phyloP scores from a whole-genome alignment of 116 monocot genomes.

The Trichopus zeylanicus region DNA sequence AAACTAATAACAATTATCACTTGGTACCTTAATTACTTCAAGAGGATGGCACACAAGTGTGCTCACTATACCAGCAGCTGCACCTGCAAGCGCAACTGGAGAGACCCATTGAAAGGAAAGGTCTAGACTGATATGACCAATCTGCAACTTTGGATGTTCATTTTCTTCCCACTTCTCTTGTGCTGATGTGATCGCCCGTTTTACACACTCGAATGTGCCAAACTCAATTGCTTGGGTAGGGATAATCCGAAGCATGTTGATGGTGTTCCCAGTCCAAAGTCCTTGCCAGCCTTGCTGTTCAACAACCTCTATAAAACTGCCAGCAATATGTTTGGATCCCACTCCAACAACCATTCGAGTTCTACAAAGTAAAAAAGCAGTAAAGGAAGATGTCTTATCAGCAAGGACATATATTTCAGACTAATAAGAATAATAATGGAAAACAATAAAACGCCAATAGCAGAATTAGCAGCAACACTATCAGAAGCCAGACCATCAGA shows the following conservation, averaged over 20 bases:
- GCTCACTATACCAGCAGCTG: slow-evolving; percentile 90
- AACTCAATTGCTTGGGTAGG: slow-evolving; percentile 95
- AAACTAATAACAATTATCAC: no score
- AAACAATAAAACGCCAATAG: not conserved
- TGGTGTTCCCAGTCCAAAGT: slow-evolving; percentile 90
- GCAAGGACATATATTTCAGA: not conserved
- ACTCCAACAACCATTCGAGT: slow-evolving; percentile 97
- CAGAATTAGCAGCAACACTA: no score
- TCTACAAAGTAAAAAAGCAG: slow-evolving; percentile 29
- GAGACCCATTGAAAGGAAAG: slow-evolving; percentile 67
- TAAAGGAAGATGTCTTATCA: not conserved
- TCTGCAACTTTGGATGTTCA: slow-evolving; percentile 34
- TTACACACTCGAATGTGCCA: slow-evolving; percentile 84
- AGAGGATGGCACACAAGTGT: slow-evolving; percentile 92
- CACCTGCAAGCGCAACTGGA: slow-evolving; percentile 89
- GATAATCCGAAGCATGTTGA: slow-evolving; percentile 89
- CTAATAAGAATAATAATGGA: not conserved
- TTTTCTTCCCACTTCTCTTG: slow-evolving; percentile 56
- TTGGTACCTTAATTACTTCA: slow-evolving; percentile 98
- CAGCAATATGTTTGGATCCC: slow-evolving; percentile 73
- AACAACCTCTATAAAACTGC: slow-evolving; percentile 72
- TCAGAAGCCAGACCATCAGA: no score
- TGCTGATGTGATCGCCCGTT: slow-evolving; percentile 38
- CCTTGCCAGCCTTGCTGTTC: slow-evolving; percentile 82
- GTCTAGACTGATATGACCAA: slow-evolving; percentile 43